phyloP scores from a whole-genome alignment of 1,139 yeast genomes.

The Sporopachydermia cereana region DNA sequence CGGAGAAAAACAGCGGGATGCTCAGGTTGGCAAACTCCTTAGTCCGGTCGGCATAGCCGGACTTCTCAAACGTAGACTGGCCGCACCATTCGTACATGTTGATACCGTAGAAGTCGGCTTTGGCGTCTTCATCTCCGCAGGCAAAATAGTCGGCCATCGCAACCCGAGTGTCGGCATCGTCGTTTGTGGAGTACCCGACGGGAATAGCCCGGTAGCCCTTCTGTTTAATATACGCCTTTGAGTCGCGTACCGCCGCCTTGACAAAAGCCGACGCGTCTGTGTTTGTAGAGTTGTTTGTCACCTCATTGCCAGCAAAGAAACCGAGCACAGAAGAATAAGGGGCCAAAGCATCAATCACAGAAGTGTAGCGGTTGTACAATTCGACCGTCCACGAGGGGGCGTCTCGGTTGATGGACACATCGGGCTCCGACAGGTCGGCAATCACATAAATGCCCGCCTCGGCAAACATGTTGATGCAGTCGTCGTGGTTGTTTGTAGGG shows the following conservation, averaged over 20 bases:
- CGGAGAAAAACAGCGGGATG: conserved; percentile 60
- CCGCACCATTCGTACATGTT: conserved; percentile 99
- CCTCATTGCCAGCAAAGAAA: conserved; percentile 78
- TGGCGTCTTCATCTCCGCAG: conserved; percentile 53
- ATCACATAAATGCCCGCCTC: conserved; percentile 74
- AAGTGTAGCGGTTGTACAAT: conserved; percentile 51
- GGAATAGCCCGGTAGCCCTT: conserved; percentile 57
- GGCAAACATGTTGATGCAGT: conserved; percentile 52
- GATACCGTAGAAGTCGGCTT: conserved; percentile 86
- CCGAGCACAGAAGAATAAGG: conserved; percentile 63
- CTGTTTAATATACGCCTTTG: conserved; percentile 50
- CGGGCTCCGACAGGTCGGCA: conserved; percentile 63
- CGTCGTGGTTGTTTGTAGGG: conserved; percentile 50
- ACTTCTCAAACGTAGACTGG: conserved; percentile 40
- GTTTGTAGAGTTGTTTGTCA: conserved; percentile 51
- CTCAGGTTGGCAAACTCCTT: conserved; percentile 57
- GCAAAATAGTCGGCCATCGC: conserved; percentile 63
- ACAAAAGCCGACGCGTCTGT: conserved; percentile 72
- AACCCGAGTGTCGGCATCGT: conserved; percentile 56
- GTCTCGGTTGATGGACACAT: conserved; percentile 49
- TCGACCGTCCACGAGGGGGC: conserved; percentile 49
- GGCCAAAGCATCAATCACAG: conserved; percentile 54
- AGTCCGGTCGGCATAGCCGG: conserved; percentile 72
- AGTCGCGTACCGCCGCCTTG: conserved; percentile 73
- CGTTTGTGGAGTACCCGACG: conserved; percentile 75